Evolutionary conservation across 257 asterid genomes (phyloP).

Genomic region (Ajuga chamaepitys): DNA sequence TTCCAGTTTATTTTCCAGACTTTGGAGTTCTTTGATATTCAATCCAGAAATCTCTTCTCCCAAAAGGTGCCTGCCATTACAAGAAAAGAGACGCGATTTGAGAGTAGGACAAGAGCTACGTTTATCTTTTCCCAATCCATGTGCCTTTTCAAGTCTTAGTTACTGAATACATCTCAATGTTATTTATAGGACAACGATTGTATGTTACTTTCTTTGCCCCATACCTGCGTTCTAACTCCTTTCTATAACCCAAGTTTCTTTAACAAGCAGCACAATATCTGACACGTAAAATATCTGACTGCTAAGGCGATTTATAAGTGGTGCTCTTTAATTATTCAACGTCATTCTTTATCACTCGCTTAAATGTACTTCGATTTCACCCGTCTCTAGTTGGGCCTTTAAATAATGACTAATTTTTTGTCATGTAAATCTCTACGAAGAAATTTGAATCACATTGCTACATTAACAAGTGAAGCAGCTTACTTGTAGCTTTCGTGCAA

Average conservation of each 20-base stretch:
- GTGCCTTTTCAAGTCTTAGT: neutral
- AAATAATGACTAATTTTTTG: neutral
- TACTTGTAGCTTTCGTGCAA: slow-evolving; percentile 45
- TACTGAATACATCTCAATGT: too few species aligned
- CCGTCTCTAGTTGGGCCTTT: neutral
- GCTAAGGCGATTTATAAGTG: neutral
- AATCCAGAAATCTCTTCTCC: slow-evolving; percentile 59
- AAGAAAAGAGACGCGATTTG: neutral
- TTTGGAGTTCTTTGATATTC: slow-evolving; percentile 42
- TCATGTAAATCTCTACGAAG: neutral
- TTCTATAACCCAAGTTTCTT: neutral
- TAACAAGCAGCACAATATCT: neutral
- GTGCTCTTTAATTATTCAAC: neutral
- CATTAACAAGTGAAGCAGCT: neutral
- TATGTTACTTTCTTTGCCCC: too few species aligned
- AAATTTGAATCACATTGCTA: neutral
- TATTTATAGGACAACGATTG: too few species aligned
- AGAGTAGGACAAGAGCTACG: slow-evolving; percentile 5
- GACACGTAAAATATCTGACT: neutral
- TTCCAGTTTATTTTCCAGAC: slow-evolving; percentile 54
- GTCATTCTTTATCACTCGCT: neutral
- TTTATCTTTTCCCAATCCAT: neutral
- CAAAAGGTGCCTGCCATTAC: slow-evolving; percentile 49
- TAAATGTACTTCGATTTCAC: neutral
- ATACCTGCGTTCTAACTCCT: neutral